Base-by-base conservation (phyloP, 2,329 filamentous ascomycete genomes). In the Sphaerulina vaccinii region DNA sequence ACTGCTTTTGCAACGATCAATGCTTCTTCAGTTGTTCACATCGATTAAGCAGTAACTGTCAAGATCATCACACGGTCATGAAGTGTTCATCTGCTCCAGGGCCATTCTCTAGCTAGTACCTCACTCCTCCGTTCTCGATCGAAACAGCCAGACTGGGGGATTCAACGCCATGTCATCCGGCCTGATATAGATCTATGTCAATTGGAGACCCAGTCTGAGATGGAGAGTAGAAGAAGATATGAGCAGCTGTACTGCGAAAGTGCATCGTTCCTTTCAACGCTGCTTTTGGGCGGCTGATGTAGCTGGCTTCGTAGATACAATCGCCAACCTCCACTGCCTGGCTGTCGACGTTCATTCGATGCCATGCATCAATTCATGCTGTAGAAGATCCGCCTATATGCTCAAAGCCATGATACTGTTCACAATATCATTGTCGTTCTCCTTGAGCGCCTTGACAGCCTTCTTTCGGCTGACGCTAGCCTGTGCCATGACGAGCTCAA, bases 371-470 rank as follows among this genome's bases (percentile, higher is more conserved):
- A 39, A 11, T 32, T 16, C 35, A 15, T 38, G 32, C 33, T 29
- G 13, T 23, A 22, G 16, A 27, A 27, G 15, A 21, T 8, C 10
- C 5, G 23, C 21, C 54, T 60, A 79, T 77, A 79, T 78, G 69
- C 76, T 79, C 59, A 99, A 79, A 65, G 92, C 91, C 93, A 99
- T 99, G 79, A 99, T 99, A 67, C 93, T 96, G 83, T 99, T 99
- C 81, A 99, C 93, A 79, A 99, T 99, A 73, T 99, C 93, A 70
- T 97, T 96, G 79, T 97, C 92, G 73, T 99, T 99, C 81, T 97
- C 93, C 81, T 90, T 91, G 71, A 99, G 82, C 51, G 95, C 93
- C 80, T 97, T 99, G 79, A 99, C 84, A 57, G 93, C 93, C 85
- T 97, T 97, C 80, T 95, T 96, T 75, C 93, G 84, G 66, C 90